Base-by-base conservation (phyloP, 2,329 filamentous ascomycete species). In the Ophiocordyceps sinensis region DNA sequence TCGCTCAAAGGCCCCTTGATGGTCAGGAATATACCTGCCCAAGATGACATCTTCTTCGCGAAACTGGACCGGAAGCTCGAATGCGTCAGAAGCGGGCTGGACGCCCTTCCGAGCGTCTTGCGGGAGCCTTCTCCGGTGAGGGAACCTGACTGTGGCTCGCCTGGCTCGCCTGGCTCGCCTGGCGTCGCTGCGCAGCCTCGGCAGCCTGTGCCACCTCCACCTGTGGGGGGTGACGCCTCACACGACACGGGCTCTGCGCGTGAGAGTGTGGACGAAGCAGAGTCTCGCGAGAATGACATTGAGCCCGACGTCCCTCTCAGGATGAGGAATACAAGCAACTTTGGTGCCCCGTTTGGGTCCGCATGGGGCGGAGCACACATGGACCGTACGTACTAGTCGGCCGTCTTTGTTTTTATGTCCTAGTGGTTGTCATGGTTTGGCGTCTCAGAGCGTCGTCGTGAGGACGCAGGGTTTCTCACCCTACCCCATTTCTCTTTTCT, bases 41-140 rank as follows among this genome's bases (percentile, higher is more conserved):
- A 72, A 38, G 73, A 77, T 43, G 72, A 75, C 47, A 57, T 68
- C 19, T 77, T 77, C 46, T 67, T 71, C 39, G 59, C 60, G 36
- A 58, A 59, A 43, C 53, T 77, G 14, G 65, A 68, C 31, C 63
- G 71, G 50, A 75, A 69, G 51, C 61, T 77, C 3, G 63, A 70
- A 43, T 62, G 67, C 34, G 66, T 71, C 35, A 65, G 65, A 42
- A 64, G 61, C 40, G 64, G 62, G 13, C 58, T 65, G 17, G 65
- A 71, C 31, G 61, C 65, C 1, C 57, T 69, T 0, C 71, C 71
- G 1, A 64, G 67, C 12, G 63, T 64, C 30, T 53, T 65, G 46
- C 56, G 45, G 23, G 21, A 5, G 4, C 5, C 28, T 3, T 23
- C 44, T 17, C 39, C 43, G 17, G 36, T 41, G 14, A 23, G 19